phyloP scores from a whole-genome alignment of 2,329 filamentous ascomycete species.

The Diaporthe sp. region DNA sequence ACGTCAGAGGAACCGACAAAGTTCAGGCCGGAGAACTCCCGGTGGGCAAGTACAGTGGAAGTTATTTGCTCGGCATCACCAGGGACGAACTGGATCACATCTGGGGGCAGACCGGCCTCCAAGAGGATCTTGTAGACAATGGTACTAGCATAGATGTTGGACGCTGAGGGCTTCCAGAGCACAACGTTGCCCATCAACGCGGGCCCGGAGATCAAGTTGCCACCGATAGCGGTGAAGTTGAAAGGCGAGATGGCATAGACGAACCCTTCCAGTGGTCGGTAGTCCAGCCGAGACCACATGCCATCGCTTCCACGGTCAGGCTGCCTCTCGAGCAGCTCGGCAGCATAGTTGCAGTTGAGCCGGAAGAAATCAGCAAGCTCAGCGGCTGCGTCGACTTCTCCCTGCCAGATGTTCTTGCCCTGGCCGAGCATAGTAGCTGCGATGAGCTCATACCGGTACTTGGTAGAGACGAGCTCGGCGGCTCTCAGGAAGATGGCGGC shows the following conservation, averaged over 20 bases:
- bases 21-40: constrained; percentile 86
- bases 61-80: constrained; percentile 89
- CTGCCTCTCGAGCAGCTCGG: constrained; percentile 90
- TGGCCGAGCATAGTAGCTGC: constrained; percentile 95
- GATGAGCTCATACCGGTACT: constrained; percentile 98
- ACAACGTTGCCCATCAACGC: constrained; percentile 95
- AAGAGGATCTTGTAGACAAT: constrained; percentile 89
- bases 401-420: constrained; percentile 98
- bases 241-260: constrained; percentile 95
- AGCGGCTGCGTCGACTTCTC: constrained; percentile 96
- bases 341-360: constrained; percentile 93
- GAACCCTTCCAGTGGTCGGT: constrained; percentile 92
- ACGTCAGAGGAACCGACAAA: constrained; percentile 94
- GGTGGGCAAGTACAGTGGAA: constrained; percentile 78
- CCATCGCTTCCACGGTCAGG: constrained; percentile 84
- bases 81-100: constrained; percentile 94
- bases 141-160: constrained; percentile 92
- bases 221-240: constrained; percentile 97
- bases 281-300: constrained; percentile 92
- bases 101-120: constrained; percentile 87
- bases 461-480: constrained; percentile 87
- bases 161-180: constrained; percentile 93
- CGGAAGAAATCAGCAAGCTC: constrained; percentile 93
- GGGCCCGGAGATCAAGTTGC: constrained; percentile 86
- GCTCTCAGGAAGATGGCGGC: constrained; percentile 96